phyloP scores from a whole-genome alignment of 371 early-diverging fungal species.

The Paraphysoderma sedebokerense region DNA sequence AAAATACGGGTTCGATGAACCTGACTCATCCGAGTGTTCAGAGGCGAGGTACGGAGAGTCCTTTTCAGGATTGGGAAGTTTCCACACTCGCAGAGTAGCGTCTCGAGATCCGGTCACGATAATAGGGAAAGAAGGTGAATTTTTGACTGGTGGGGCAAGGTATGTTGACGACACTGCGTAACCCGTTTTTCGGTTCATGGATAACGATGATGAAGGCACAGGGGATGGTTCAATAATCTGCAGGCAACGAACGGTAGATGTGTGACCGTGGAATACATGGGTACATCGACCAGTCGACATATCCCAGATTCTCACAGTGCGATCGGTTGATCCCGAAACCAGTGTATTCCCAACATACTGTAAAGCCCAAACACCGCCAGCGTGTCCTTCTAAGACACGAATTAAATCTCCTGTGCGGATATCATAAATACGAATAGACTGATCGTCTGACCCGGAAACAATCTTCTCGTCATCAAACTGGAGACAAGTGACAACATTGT shows the following conservation, averaged over 20 bases:
- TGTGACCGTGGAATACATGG: slow-evolving; percentile 82
- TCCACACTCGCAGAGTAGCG: slow-evolving; percentile 86
- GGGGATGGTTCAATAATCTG: slow-evolving; percentile 61
- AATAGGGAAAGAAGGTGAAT: slow-evolving; percentile 19
- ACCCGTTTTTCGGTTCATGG: not conserved
- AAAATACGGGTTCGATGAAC: slow-evolving; percentile 23
- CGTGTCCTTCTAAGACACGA: slow-evolving; percentile 70
- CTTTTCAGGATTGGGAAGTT: slow-evolving; percentile 44
- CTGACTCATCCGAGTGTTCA: slow-evolving; percentile 2
- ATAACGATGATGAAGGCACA: slow-evolving; percentile 4
- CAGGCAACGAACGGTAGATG: slow-evolving; percentile 88
- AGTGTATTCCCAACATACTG: slow-evolving; percentile 76
- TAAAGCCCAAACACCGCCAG: slow-evolving; percentile 97
- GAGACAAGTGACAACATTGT: slow-evolving; percentile 80
- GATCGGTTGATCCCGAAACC: slow-evolving; percentile 86
- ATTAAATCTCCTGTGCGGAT: slow-evolving; percentile 49
- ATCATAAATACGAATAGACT: slow-evolving; percentile 71
- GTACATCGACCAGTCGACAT: slow-evolving; percentile 68
- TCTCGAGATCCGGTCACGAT: slow-evolving; percentile 96
- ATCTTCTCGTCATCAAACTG: slow-evolving; percentile 87
- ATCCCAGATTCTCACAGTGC: slow-evolving; percentile 88
- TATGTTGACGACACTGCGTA: not conserved
- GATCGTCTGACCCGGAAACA: slow-evolving; percentile 79
- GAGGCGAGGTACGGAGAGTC: slow-evolving; percentile 24
- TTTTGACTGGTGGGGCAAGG: too few species aligned